Percentiles rank a stretch among this genome's conserved stretches.
These are phyloP conservation scores for Debaryomycetaceae sp. DNA, from an alignment of 1,139 yeast genomes.

Conservation along the genomic window DNA sequence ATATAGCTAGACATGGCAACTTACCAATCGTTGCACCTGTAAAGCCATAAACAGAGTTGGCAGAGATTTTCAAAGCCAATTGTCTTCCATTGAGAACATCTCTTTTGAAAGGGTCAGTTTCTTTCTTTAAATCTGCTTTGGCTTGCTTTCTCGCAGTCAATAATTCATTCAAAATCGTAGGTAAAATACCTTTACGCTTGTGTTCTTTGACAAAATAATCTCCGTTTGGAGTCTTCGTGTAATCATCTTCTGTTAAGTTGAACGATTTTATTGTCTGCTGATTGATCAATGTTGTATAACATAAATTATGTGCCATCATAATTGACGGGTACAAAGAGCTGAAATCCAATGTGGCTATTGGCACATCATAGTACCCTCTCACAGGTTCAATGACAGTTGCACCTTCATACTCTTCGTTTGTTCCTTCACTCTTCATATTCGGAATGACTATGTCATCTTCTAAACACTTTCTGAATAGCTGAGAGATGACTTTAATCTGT, in stretches of 20 bases:
- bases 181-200: constrained; percentile 79
- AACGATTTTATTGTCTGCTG: constrained; percentile 66
- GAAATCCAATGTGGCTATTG: constrained; percentile 97
- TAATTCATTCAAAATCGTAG: constrained; percentile 86
- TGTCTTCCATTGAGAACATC: constrained; percentile 97
- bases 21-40: constrained; percentile 99
- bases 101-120: constrained; percentile 88
- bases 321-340: constrained; percentile 96
- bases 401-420: constrained; percentile 93
- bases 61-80: constrained; percentile 91
- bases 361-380: constrained; percentile 94
- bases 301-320: constrained; percentile 98
- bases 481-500: constrained; percentile 95
- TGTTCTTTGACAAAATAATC: constrained; percentile 81
- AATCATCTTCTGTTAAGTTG: constrained; percentile 68
- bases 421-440: constrained; percentile 78
- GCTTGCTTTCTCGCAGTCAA: constrained; percentile 92
- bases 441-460: constrained; percentile 87
- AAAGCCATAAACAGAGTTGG: constrained; percentile 97
- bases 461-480: constrained; percentile 86
- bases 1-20: constrained; percentile 92
- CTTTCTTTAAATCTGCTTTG: constrained; percentile 83
- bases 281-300: constrained; percentile 85
- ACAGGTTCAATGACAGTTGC: constrained; percentile 98
- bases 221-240: constrained; percentile 86